These are phyloP conservation scores for Pochonia chlamydosporia DNA, from an alignment of 2,329 filamentous ascomycete species.

Conservation along the genomic window DNA sequence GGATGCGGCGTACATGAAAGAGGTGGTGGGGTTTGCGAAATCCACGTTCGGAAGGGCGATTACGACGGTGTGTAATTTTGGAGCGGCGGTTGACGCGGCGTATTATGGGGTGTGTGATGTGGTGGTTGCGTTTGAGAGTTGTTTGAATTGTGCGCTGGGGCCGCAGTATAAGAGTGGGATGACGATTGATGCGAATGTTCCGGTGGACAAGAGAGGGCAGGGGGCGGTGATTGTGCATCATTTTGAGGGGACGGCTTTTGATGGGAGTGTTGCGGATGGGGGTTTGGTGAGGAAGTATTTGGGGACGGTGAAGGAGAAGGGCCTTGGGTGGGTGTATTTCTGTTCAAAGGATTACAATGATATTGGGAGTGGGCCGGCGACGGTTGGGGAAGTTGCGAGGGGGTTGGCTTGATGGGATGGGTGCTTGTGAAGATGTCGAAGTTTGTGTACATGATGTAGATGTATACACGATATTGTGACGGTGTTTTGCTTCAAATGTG, in stretches of 20 bases:
- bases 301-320: not conserved
- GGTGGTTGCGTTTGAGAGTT: conserved; percentile 19
- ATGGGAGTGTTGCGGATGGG: conserved; percentile 8
- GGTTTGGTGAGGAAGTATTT: not conserved
- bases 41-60: conserved; percentile 5
- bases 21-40: conserved; percentile 11
- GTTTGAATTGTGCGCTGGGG: conserved; percentile 12
- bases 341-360: conserved; percentile 4
- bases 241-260: conserved; percentile 11
- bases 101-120: conserved; percentile 19
- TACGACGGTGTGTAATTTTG: conserved; percentile 19
- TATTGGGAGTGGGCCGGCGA: conserved; percentile 1
- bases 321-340: conserved; percentile 7
- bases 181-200: conserved; percentile 15
- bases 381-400: conserved; percentile 2
- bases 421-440: not conserved
- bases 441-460: not conserved
- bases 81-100: conserved; percentile 6
- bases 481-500: too few species aligned
- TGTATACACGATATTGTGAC: too few species aligned
- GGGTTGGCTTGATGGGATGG: not conserved
- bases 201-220: not conserved
- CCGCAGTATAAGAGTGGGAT: conserved; percentile 11
- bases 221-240: conserved; percentile 14
- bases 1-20: conserved; percentile 13